A percentile compares a stretch with the other conserved stretches of the same genome.
These are phyloP conservation scores for Rhizopogon vinicolor DNA, from an alignment of 768 basidiomycete species.

Conservation along the genomic window DNA sequence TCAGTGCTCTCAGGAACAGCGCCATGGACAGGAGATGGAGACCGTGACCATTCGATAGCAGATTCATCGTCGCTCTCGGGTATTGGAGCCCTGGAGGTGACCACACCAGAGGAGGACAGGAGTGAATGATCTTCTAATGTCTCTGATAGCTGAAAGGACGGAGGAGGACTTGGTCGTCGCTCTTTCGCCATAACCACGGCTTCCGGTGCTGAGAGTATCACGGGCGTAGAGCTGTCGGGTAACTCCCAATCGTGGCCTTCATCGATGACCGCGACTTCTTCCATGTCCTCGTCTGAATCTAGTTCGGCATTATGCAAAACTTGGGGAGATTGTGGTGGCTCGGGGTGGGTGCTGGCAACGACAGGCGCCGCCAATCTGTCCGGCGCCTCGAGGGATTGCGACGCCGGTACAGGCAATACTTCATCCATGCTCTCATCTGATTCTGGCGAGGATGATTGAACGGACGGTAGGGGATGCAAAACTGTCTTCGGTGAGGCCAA, in stretches of 20 bases:
- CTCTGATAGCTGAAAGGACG: constrained; percentile 4
- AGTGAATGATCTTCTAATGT: not conserved
- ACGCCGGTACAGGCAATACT: not conserved
- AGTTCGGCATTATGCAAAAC: constrained; percentile 4
- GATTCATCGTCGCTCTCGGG: constrained; percentile 21
- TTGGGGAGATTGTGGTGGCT: not conserved
- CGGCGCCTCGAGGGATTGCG: constrained; percentile 3
- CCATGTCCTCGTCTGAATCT: constrained; percentile 34
- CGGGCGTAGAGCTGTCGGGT: not conserved
- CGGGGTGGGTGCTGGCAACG: not conserved
- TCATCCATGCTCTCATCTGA: not conserved
- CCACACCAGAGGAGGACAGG: constrained; percentile 4
- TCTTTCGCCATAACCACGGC: constrained; percentile 6
- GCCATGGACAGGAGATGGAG: constrained; percentile 28
- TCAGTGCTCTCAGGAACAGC: not conserved
- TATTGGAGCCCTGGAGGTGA: not conserved
- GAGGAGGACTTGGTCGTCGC: not conserved
- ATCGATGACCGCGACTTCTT: constrained; percentile 22
- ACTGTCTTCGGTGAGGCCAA: constrained; percentile 14
- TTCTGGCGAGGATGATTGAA: not conserved
- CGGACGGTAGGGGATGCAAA: not conserved
- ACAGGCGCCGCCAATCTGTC: not conserved
- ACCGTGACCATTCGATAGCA: constrained; percentile 33
- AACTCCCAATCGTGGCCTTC: not conserved
- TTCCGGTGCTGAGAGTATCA: constrained; percentile 8